A percentile compares a stretch with the other conserved stretches of the same genome.
These are phyloP conservation scores for Fusarium protoensiforme DNA, from an alignment of 2,329 filamentous ascomycete species.

Conservation along the genomic window DNA sequence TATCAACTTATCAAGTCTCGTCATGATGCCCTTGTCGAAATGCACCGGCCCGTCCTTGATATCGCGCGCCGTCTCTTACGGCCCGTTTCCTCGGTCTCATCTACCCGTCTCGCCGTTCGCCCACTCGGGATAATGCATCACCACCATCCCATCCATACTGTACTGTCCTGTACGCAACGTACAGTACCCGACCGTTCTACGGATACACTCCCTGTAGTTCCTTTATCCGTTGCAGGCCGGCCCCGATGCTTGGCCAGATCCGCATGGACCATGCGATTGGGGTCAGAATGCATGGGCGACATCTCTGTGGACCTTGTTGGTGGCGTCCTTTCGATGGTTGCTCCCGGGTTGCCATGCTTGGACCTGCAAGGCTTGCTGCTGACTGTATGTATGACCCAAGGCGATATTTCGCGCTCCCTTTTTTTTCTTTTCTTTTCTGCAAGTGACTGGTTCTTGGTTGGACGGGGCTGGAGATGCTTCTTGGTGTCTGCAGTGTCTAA, in stretches of 20 bases:
- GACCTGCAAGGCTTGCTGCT: not conserved
- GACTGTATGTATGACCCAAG: constrained; percentile 12
- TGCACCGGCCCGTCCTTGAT: constrained; percentile 37
- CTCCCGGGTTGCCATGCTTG: constrained; percentile 17
- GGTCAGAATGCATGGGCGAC: constrained; percentile 8
- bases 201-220: not conserved
- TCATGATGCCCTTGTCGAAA: constrained; percentile 17
- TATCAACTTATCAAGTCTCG: not conserved
- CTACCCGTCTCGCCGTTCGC: not conserved
- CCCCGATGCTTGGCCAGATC: constrained; percentile 4
- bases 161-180: no score
- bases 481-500: not conserved
- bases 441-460: not conserved
- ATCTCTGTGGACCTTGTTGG: constrained; percentile 2
- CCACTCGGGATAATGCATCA: not conserved
- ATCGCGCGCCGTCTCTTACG: constrained; percentile 27
- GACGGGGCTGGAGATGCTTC: not conserved
- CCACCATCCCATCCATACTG: not conserved
- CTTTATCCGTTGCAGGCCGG: constrained; percentile 7
- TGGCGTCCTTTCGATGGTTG: constrained; percentile 12
- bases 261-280: constrained; percentile 38
- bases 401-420: constrained; percentile 13
- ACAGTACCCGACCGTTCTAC: not conserved
- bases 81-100: constrained; percentile 28
- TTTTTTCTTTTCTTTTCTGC: constrained; percentile 5